Conservation (phyloP, 1,139 yeast genomes). For the Zygosaccharomyces pseudobailii region DNA sequence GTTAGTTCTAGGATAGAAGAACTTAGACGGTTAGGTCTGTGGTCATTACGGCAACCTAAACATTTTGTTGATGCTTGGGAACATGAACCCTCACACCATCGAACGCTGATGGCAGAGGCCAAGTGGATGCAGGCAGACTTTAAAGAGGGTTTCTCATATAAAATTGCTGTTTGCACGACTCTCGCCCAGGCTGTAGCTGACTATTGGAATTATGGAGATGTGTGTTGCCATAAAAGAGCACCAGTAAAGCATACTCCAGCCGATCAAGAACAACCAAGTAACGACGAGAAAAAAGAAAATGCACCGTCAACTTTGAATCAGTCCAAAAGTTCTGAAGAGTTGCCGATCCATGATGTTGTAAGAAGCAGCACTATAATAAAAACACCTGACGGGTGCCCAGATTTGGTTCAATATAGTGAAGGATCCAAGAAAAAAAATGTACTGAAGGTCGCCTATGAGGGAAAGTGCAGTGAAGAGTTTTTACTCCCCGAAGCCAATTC, state of each 20-base stretch:
- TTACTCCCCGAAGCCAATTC: conserved; percentile 35
- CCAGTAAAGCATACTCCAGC: neutral
- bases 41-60: conserved; percentile 88
- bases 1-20: conserved; percentile 90
- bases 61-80: conserved; percentile 63
- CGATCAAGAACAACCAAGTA: neutral
- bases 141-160: conserved; percentile 63
- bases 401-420: conserved; percentile 1
- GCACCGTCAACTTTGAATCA: neutral
- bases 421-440: neutral
- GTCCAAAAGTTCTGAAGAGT: too few species aligned
- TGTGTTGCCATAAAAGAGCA: conserved; percentile 49
- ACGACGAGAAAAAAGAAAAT: neutral
- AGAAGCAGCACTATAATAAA: conserved; percentile 8
- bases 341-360: too few species aligned
- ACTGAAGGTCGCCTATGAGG: neutral
- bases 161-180: conserved; percentile 62
- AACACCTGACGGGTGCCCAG: conserved; percentile 13
- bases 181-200: conserved; percentile 71
- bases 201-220: conserved; percentile 72
- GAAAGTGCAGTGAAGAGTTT: conserved; percentile 17
- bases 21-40: conserved; percentile 75
- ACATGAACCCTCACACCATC: conserved; percentile 56
- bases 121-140: conserved; percentile 83
- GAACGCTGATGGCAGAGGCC: conserved; percentile 67